Evolutionary conservation across 306 rosid genomes (phyloP).

Genomic region (Rosa lucieae): DNA sequence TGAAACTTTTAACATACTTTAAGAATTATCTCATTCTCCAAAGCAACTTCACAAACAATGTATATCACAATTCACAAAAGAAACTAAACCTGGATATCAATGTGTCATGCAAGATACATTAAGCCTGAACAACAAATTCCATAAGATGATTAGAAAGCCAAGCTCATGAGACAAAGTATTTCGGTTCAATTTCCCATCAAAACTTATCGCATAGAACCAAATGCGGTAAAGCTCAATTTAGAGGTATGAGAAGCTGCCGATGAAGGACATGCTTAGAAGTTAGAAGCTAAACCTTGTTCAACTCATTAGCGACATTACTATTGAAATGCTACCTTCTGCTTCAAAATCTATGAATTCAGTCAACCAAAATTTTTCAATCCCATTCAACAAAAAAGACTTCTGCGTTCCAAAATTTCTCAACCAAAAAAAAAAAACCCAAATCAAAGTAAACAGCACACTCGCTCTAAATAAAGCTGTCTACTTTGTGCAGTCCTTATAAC

Average conservation of each 20-base stretch:
- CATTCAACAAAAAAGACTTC: neutral
- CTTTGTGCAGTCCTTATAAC: neutral
- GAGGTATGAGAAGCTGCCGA: neutral
- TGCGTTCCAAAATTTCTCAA: neutral
- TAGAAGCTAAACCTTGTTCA: constrained; percentile 2
- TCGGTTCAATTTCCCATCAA: neutral
- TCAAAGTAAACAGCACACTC: neutral
- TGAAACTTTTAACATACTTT: neutral
- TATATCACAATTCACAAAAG: neutral
- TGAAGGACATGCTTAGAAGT: neutral
- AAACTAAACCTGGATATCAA: neutral
- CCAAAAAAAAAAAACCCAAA: neutral
- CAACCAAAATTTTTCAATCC: neutral
- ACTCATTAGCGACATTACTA: neutral
- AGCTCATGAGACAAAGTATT: neutral
- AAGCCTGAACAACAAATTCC: constrained; percentile 8
- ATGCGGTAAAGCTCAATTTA: too few species aligned
- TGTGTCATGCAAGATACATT: neutral
- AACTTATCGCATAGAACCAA: neutral
- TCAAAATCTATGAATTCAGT: neutral
- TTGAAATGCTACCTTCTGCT: neutral
- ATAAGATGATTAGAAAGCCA: neutral
- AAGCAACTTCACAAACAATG: neutral
- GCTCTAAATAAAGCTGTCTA: neutral
- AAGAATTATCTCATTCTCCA: neutral